phyloP scores from a whole-genome alignment of 2,329 filamentous ascomycete species.

The Aspergillus melleus region DNA sequence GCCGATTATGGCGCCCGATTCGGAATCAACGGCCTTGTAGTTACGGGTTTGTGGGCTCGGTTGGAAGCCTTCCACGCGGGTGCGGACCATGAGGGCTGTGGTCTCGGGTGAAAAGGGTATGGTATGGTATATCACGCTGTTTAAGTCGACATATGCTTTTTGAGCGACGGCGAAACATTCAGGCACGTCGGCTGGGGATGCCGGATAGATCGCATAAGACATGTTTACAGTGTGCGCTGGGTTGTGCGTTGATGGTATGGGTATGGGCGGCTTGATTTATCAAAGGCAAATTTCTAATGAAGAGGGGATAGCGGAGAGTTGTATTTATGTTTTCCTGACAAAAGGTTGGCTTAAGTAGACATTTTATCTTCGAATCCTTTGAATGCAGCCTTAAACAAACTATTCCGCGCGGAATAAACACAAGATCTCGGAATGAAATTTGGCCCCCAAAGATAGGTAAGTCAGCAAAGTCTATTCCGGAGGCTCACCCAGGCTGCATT shows the following conservation, averaged over 20 bases:
- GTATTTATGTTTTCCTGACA: too few species aligned
- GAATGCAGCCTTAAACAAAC: too few species aligned
- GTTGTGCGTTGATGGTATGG: background rate
- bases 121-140: background rate
- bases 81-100: background rate
- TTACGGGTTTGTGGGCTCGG: background rate
- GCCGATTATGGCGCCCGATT: background rate
- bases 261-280: too few species aligned
- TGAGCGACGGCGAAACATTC: background rate
- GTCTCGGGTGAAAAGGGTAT: background rate
- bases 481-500: too few species aligned
- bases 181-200: background rate
- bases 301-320: too few species aligned
- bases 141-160: background rate
- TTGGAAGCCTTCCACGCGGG: background rate
- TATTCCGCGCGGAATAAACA: too few species aligned
- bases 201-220: background rate
- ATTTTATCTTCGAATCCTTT: too few species aligned
- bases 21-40: slow-evolving; percentile 5
- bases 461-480: too few species aligned
- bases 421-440: too few species aligned
- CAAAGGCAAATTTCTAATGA: too few species aligned
- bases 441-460: too few species aligned
- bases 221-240: background rate
- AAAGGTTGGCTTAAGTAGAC: too few species aligned